These are phyloP conservation scores for Pisolithus orientalis DNA, from an alignment of 768 basidiomycete species.

Conservation along the genomic window DNA sequence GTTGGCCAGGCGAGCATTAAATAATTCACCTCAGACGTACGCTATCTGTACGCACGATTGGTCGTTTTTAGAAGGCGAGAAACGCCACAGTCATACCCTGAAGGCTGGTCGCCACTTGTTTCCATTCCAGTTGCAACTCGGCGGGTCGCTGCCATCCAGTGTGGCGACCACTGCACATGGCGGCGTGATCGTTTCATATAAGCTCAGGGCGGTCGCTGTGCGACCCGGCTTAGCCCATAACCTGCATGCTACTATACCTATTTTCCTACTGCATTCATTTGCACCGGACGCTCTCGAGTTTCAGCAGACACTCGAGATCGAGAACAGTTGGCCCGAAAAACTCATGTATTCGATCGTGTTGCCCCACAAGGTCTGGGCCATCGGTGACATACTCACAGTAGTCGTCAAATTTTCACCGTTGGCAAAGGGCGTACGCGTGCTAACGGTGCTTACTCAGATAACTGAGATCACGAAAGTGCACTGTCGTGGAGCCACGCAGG, in stretches of 20 bases:
- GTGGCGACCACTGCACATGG: slow-evolving; percentile 49
- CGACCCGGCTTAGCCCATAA: slow-evolving; percentile 71
- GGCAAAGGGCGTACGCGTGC: slow-evolving; percentile 73
- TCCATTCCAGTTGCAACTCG: slow-evolving; percentile 85
- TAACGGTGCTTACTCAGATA: slow-evolving; percentile 59
- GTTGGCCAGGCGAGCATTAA: slow-evolving; percentile 13
- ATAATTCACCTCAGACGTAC: slow-evolving; percentile 43
- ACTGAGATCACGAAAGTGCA: slow-evolving; percentile 69
- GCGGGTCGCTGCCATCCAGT: slow-evolving; percentile 79
- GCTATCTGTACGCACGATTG: slow-evolving; percentile 79
- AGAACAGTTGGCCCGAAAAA: slow-evolving; percentile 97
- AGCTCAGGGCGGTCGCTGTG: slow-evolving; percentile 78
- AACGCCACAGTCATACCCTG: slow-evolving; percentile 75
- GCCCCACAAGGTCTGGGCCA: slow-evolving; percentile 94
- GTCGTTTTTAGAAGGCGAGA: slow-evolving; percentile 87
- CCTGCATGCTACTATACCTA: slow-evolving; percentile 52
- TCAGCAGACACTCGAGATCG: slow-evolving; percentile 91
- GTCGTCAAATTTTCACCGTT: slow-evolving; percentile 84
- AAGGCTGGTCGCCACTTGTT: slow-evolving; percentile 94
- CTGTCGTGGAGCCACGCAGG: slow-evolving; percentile 48
- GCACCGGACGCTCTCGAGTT: slow-evolving; percentile 84
- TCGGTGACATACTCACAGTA: slow-evolving; percentile 78
- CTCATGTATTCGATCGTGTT: slow-evolving; percentile 93
- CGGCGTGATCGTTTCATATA: slow-evolving; percentile 75
- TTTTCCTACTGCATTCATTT: slow-evolving; percentile 70